These are phyloP conservation scores for Cydonia oblonga DNA, from an alignment of 331 rosid genomes.

Conservation along the genomic window DNA sequence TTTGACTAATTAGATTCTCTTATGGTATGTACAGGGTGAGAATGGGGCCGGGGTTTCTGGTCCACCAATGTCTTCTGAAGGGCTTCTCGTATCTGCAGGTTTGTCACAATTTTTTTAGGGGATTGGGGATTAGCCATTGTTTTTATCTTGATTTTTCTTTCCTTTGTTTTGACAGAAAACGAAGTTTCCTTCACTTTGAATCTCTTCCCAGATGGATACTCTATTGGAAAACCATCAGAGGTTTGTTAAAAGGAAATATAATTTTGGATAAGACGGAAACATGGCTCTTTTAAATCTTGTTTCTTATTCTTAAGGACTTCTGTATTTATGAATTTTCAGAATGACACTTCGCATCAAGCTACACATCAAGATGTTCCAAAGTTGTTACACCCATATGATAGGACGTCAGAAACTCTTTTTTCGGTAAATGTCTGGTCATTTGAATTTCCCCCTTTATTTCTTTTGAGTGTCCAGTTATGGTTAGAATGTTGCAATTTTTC, in stretches of 20 bases:
- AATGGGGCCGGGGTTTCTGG: conserved; percentile 26
- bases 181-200: conserved; percentile 78
- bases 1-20: conserved; percentile 8
- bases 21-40: conserved; percentile 34
- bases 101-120: background rate
- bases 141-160: background rate
- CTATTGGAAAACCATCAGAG: conserved; percentile 73
- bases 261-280: background rate
- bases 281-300: conserved; percentile 1
- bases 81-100: conserved; percentile 42
- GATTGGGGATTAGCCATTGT: conserved; percentile 8
- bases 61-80: conserved; percentile 36
- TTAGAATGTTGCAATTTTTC: background rate
- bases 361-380: conserved; percentile 52
- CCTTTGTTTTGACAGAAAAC: conserved; percentile 40
- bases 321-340: conserved; percentile 42
- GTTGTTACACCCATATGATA: conserved; percentile 82
- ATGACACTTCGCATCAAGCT: conserved; percentile 36
- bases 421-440: conserved; percentile 41
- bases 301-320: conserved; percentile 1
- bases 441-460: background rate
- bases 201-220: conserved; percentile 82
- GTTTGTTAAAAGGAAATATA: conserved; percentile 38
- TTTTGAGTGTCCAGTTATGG: conserved; percentile 3
- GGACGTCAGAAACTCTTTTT: conserved; percentile 78